These are phyloP conservation scores for Fusarium anguioides DNA, from an alignment of 2,329 filamentous ascomycete species.

Conservation along the genomic window DNA sequence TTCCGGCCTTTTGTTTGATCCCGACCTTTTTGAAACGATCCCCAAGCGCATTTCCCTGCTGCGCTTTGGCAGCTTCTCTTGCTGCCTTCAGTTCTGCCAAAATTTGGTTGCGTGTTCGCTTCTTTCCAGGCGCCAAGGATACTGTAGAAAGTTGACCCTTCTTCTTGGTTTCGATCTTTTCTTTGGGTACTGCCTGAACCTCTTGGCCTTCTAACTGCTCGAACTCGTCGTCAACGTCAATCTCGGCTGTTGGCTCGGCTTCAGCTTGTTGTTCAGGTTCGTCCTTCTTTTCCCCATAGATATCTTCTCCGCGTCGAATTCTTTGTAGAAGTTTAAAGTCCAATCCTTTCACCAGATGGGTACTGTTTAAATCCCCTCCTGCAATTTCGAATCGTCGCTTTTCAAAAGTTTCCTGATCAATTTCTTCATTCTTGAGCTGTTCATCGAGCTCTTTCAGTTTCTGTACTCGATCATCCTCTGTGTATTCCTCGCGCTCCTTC, in stretches of 20 bases:
- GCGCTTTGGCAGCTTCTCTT: conserved; percentile 68
- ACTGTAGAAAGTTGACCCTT: conserved; percentile 70
- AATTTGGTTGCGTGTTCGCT: conserved; percentile 73
- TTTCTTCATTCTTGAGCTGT: conserved; percentile 83
- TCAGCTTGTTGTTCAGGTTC: conserved; percentile 46
- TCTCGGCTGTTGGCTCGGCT: conserved; percentile 44
- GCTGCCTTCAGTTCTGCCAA: conserved; percentile 74
- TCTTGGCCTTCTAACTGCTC: conserved; percentile 67
- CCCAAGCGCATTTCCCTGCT: conserved; percentile 64
- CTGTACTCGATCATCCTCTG: conserved; percentile 66
- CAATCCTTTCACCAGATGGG: conserved; percentile 90
- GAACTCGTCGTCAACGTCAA: conserved; percentile 72
- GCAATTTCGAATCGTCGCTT: conserved; percentile 79
- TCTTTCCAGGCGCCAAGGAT: conserved; percentile 65
- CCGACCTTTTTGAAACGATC: conserved; percentile 74
- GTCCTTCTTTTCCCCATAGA: conserved; percentile 58
- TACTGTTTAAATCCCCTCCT: conserved; percentile 82
- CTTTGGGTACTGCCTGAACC: conserved; percentile 63
- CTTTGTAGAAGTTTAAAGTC: conserved; percentile 84
- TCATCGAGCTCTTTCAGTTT: conserved; percentile 84
- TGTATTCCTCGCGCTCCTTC: conserved; percentile 67
- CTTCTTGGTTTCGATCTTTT: conserved; percentile 62
- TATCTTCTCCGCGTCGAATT: conserved; percentile 75
- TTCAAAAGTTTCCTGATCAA: conserved; percentile 83
- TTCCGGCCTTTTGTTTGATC: conserved; percentile 62